Conservation (phyloP, 306 rosid species). For the Dicorynia guianensis region DNA sequence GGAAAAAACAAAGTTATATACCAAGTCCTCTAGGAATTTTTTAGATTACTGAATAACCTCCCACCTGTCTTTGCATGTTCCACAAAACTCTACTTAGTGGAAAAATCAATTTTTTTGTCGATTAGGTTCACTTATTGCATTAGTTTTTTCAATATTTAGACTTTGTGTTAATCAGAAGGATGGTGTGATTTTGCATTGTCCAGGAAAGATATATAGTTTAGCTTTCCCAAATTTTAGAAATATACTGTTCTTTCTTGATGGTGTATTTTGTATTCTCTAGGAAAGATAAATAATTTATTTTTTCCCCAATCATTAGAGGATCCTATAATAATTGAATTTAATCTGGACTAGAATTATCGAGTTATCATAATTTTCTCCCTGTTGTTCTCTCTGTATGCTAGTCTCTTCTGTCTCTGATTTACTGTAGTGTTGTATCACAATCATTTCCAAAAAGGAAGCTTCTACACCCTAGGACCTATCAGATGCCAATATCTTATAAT, state of each 20-base stretch:
- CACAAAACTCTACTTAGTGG: neutral
- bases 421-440: neutral
- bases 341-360: neutral
- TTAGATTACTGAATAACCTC: constrained; percentile 14
- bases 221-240: constrained; percentile 10
- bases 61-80: neutral
- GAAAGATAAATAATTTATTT: too few relatives aligned
- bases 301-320: too few relatives aligned
- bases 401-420: constrained; percentile 5
- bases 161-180: neutral
- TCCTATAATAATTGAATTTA: constrained; percentile 12
- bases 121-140: neutral
- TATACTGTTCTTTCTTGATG: neutral
- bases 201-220: constrained; percentile 3
- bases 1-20: neutral
- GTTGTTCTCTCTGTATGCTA: neutral
- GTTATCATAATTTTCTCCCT: neutral
- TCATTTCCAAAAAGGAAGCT: constrained; percentile 7
- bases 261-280: too few relatives aligned
- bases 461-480: neutral
- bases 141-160: neutral
- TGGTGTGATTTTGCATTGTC: neutral
- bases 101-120: neutral
- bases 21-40: neutral
- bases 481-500: constrained; percentile 23